Evolutionary conservation across 768 basidiomycete genomes (phyloP).

Genomic region (Phaffia tasmanica): DNA sequence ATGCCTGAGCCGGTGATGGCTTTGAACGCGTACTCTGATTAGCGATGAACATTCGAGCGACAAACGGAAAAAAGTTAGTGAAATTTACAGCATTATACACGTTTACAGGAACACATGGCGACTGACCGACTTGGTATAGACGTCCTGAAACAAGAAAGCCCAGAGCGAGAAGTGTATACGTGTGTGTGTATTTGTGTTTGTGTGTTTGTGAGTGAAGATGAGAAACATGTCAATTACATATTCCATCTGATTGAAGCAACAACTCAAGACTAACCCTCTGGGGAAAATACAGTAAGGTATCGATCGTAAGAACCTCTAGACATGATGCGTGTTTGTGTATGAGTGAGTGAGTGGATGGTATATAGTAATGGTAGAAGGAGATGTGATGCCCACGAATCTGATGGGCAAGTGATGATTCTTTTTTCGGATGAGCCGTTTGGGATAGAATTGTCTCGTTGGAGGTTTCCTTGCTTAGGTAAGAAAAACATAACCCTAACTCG

Average conservation of each 20-base stretch:
- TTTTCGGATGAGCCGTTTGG: too few species aligned
- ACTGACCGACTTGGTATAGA: constrained; percentile 88
- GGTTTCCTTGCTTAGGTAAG: too few species aligned
- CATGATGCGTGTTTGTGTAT: constrained; percentile 45
- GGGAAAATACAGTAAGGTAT: constrained; percentile 94
- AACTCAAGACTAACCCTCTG: constrained; percentile 52
- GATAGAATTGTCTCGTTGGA: too few species aligned
- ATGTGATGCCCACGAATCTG: neutral
- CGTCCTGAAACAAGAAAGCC: constrained; percentile 37
- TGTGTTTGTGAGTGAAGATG: neutral
- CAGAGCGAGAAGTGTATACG: neutral
- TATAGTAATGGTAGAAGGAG: neutral
- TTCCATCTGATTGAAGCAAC: neutral
- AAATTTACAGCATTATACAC: neutral
- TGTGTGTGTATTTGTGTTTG: neutral
- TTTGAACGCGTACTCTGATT: constrained; percentile 94
- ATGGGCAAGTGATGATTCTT: too few species aligned
- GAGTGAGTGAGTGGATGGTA: neutral
- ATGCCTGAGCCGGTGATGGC: constrained; percentile 95
- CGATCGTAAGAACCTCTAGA: constrained; percentile 88
- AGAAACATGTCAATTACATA: neutral
- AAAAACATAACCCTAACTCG: too few species aligned
- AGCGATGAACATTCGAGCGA: constrained; percentile 7
- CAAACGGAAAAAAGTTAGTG: neutral
- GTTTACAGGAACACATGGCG: neutral